Percentiles rank a stretch among this genome's conserved stretches.
phyloP scores from a whole-genome alignment of 2,329 filamentous ascomycete species.

The Fusarium foetens region DNA sequence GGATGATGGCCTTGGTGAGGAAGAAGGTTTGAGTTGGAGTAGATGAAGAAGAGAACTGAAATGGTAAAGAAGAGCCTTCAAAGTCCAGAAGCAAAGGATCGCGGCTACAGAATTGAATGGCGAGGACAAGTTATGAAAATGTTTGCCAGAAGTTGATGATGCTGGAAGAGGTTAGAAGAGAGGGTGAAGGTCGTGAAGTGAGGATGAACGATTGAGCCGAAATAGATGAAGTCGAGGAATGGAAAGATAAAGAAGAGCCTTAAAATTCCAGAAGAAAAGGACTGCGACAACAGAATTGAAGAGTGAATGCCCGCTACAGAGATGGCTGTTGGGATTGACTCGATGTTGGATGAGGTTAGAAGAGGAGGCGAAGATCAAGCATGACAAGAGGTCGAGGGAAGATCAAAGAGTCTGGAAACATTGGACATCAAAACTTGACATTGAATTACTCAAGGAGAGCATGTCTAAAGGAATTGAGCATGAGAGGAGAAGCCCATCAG shows the following conservation, averaged over 20 bases:
- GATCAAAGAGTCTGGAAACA: not conserved
- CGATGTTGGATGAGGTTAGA: not conserved
- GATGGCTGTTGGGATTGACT: not conserved
- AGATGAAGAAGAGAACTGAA: not conserved
- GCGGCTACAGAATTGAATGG: not conserved
- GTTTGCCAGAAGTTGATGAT: not conserved
- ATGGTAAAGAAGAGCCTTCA: rapidly evolving
- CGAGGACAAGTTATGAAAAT: not conserved
- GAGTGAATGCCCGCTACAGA: rapidly evolving
- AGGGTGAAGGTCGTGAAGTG: too few species aligned
- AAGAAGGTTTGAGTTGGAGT: not conserved
- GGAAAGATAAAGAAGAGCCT: not conserved
- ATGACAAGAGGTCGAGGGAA: too few species aligned
- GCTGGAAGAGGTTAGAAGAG: not conserved
- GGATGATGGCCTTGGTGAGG: not conserved
- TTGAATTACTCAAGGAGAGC: rapidly evolving
- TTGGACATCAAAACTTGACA: rapidly evolving
- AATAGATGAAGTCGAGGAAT: not conserved
- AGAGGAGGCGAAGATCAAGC: too few species aligned
- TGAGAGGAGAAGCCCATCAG: not conserved
- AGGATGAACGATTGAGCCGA: rapidly evolving
- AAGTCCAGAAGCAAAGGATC: rapidly evolving
- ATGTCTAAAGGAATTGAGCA: not conserved
- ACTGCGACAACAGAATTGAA: not conserved
- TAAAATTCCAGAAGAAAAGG: not conserved